A percentile compares a stretch with the other conserved stretches of the same genome.
Evolutionary conservation across 1,284 basidiomycete species (phyloP).

Genomic region (Marasmius fiardii): DNA sequence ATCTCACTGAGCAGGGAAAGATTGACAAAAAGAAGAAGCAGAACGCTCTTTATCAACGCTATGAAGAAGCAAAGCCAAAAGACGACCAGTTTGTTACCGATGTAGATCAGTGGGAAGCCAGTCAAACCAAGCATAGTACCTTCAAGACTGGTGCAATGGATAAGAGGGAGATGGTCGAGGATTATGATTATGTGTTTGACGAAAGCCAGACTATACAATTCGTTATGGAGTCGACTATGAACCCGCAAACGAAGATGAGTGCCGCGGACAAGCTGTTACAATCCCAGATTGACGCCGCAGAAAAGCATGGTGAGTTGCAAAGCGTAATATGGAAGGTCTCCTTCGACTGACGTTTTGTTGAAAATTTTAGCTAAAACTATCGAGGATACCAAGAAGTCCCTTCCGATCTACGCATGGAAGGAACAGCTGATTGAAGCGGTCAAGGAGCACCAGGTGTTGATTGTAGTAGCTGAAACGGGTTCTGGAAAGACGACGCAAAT

Average conservation of each 20-base stretch:
- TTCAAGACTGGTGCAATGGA: conserved; percentile 90
- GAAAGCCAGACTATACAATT: conserved; percentile 97
- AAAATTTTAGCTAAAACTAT: conserved; percentile 68
- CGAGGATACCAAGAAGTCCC: conserved; percentile 86
- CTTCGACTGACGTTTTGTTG: conserved; percentile 7
- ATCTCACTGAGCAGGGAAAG: conserved; percentile 98
- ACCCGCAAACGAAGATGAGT: conserved; percentile 67
- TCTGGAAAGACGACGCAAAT: conserved; percentile 99
- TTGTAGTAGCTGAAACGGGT: conserved; percentile 92
- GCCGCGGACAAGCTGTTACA: conserved; percentile 87
- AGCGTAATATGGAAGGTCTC: background rate
- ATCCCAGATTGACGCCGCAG: conserved; percentile 88
- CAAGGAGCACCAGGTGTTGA: conserved; percentile 86
- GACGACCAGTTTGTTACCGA: conserved; percentile 94
- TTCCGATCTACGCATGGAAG: conserved; percentile 88
- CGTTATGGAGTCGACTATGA: conserved; percentile 80
- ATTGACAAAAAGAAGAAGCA: conserved; percentile 97
- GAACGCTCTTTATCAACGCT: conserved; percentile 90
- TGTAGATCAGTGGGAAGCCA: conserved; percentile 94
- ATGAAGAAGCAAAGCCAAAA: conserved; percentile 87
- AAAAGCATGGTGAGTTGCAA: conserved; percentile 71
- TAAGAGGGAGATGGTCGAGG: conserved; percentile 75
- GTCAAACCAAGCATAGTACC: conserved; percentile 87
- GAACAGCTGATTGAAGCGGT: conserved; percentile 89
- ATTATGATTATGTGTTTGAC: conserved; percentile 98